Conservation (phyloP, 176 grass and related monocot genomes). For the Triticum dicoccoides region DNA sequence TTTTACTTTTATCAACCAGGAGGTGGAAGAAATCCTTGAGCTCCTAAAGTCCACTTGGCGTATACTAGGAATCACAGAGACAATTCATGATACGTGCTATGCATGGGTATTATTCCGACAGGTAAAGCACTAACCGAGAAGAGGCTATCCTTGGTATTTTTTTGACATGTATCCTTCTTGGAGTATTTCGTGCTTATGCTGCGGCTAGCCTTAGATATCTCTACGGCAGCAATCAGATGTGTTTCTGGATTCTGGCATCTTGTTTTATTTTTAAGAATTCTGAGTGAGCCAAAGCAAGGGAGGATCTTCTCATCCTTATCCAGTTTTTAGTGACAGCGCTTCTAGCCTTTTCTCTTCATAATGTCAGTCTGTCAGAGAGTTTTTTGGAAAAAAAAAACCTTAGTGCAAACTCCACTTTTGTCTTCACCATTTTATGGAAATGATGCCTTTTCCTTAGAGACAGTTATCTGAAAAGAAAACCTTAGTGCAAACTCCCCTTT, state of each 20-base stretch:
- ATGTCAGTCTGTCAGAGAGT: neutral
- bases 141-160: neutral
- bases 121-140: slow-evolving; percentile 46
- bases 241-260: neutral
- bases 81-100: slow-evolving; percentile 96
- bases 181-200: slow-evolving; percentile 8
- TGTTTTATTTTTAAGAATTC: neutral
- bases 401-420: neutral
- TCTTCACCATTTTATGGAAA: neutral
- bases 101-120: slow-evolving; percentile 98
- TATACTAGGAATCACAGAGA: slow-evolving; percentile 88
- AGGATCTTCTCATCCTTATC: neutral
- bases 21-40: slow-evolving; percentile 98
- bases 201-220: slow-evolving; percentile 1
- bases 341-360: slow-evolving; percentile 25
- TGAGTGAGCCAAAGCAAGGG: slow-evolving; percentile 19
- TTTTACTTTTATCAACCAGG: slow-evolving; percentile 55
- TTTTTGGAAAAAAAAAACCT: neutral
- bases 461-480: neutral
- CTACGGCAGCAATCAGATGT: neutral
- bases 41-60: slow-evolving; percentile 92
- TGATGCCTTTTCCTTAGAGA: neutral
- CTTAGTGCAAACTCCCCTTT: slow-evolving; percentile 8
- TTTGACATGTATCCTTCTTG: neutral
- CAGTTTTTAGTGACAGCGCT: neutral